Evolutionary conservation across 2,329 filamentous ascomycete genomes (phyloP).

Genomic region (Malbranchea cinnamomea): DNA sequence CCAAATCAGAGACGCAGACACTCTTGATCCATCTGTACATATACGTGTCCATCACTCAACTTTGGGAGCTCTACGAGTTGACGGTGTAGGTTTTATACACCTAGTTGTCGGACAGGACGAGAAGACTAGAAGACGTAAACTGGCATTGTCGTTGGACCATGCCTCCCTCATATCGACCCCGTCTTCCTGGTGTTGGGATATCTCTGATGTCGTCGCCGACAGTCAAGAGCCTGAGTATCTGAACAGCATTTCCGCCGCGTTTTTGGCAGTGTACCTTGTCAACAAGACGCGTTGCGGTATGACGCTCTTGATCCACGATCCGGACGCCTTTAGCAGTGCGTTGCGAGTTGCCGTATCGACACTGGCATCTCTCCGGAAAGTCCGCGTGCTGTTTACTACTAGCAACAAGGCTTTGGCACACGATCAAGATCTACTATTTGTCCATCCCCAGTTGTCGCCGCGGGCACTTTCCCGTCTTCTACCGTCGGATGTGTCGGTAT

Average conservation of each 20-base stretch:
- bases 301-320: not conserved
- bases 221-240: slow-evolving; percentile 1
- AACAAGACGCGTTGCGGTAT: not conserved
- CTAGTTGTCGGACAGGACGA: slow-evolving; percentile 1
- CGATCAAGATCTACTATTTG: not conserved
- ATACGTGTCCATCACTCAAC: slow-evolving; percentile 1
- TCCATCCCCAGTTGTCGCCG: not conserved
- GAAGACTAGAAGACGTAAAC: not conserved
- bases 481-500: not conserved
- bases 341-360: not conserved
- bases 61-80: not conserved
- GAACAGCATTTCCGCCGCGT: not conserved
- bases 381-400: not conserved
- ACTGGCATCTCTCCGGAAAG: not conserved
- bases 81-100: slow-evolving; percentile 1
- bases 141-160: slow-evolving; percentile 1
- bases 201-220: not conserved
- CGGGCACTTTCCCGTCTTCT: not conserved
- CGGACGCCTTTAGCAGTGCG: not conserved
- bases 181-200: not conserved
- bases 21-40: not conserved
- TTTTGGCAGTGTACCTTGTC: slow-evolving; percentile 1
- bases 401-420: slow-evolving; percentile 1
- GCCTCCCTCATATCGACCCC: not conserved
- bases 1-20: not conserved